Percentiles rank a stretch among this genome's conserved stretches.
Conservation (phyloP, 1,284 basidiomycete genomes). For the Cryptococcus sp. region DNA sequence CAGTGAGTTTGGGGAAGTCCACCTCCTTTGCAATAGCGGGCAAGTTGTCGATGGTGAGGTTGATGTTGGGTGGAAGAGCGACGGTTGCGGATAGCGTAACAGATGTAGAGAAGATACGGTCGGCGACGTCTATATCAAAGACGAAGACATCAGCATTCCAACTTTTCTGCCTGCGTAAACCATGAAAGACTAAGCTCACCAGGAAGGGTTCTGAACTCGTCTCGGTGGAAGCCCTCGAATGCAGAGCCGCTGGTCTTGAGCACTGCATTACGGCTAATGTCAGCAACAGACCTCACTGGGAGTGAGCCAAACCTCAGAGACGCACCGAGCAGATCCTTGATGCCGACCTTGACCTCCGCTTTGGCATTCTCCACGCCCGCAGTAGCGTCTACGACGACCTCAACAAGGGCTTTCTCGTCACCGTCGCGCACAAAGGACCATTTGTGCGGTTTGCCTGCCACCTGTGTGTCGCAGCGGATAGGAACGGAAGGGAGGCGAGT, state of each 20-base stretch:
- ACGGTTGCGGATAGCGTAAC: slow-evolving; percentile 73
- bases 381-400: slow-evolving; percentile 68
- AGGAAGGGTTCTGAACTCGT: slow-evolving; percentile 83
- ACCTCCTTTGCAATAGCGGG: slow-evolving; percentile 60
- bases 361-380: slow-evolving; percentile 58
- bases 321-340: slow-evolving; percentile 76
- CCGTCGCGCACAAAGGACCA: slow-evolving; percentile 88
- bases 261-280: slow-evolving; percentile 57
- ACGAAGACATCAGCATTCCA: neutral
- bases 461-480: slow-evolving; percentile 8
- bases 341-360: slow-evolving; percentile 67
- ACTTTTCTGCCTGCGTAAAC: no score
- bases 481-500: neutral
- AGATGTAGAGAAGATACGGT: slow-evolving; percentile 85
- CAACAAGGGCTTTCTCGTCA: slow-evolving; percentile 77
- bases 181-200: slow-evolving; percentile 43
- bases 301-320: slow-evolving; percentile 8
- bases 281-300: neutral
- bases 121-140: slow-evolving; percentile 62
- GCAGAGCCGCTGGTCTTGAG: slow-evolving; percentile 87
- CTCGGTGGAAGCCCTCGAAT: slow-evolving; percentile 78
- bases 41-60: slow-evolving; percentile 57
- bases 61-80: slow-evolving; percentile 56
- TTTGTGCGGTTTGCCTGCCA: slow-evolving; percentile 62
- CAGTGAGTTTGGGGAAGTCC: slow-evolving; percentile 61